phyloP scores from a whole-genome alignment of 768 basidiomycete genomes.

The Dacryopinax primogenitus region DNA sequence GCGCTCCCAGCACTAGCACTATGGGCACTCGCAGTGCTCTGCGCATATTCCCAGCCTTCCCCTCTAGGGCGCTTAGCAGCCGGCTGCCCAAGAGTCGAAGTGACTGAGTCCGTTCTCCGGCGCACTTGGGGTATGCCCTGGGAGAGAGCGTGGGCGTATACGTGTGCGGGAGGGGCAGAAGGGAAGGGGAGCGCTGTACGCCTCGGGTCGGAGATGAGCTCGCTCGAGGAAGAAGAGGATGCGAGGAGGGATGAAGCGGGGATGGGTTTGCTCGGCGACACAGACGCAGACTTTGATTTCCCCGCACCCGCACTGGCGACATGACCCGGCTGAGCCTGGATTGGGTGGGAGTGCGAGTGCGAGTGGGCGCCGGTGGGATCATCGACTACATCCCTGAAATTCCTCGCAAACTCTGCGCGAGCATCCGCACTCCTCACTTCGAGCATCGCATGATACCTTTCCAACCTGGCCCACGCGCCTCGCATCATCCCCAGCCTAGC shows the following conservation, averaged over 20 bases:
- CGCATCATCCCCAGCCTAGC: constrained; percentile 34
- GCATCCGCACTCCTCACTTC: constrained; percentile 41
- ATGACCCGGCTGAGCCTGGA: too few relatives aligned
- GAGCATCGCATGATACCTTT: constrained; percentile 35
- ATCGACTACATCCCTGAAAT: constrained; percentile 25
- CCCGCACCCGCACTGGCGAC: too few relatives aligned
- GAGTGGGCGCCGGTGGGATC: neutral
- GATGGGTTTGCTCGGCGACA: too few relatives aligned
- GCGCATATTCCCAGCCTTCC: neutral
- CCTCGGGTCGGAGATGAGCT: neutral
- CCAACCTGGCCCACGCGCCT: constrained; percentile 42
- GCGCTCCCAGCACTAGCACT: too few relatives aligned
- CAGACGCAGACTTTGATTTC: too few relatives aligned
- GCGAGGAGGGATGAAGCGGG: neutral
- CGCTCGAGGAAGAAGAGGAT: constrained; percentile 16
- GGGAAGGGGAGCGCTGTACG: neutral
- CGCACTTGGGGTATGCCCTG: neutral
- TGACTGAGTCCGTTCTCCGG: neutral
- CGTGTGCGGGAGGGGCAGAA: neutral
- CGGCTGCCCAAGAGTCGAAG: neutral
- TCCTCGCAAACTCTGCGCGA: constrained; percentile 35
- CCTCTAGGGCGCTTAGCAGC: neutral
- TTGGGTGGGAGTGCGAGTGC: too few relatives aligned
- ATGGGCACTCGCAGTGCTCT: neutral
- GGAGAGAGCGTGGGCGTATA: neutral